Conservation (phyloP, 371 early-diverging fungal species). For the Lichtheimia ramosa region DNA sequence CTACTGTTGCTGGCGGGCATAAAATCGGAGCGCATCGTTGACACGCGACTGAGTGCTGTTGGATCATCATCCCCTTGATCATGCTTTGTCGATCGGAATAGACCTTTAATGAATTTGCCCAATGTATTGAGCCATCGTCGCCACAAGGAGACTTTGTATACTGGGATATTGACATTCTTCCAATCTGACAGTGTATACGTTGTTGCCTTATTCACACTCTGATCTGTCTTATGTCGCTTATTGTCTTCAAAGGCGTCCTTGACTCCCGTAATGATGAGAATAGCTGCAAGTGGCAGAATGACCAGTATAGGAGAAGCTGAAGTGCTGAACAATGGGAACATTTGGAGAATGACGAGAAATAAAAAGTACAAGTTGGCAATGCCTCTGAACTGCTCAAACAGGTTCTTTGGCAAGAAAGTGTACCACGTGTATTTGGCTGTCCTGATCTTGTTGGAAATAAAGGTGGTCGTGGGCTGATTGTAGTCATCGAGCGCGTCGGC, state of each 20-base stretch:
- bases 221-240: conserved; percentile 85
- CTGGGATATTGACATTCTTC: conserved; percentile 59
- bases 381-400: conserved; percentile 91
- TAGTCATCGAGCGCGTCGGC: conserved; percentile 40
- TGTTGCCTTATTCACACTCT: conserved; percentile 68
- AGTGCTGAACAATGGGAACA: conserved; percentile 72
- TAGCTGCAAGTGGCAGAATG: conserved; percentile 81
- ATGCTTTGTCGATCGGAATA: conserved; percentile 4
- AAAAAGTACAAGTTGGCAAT: conserved; percentile 95
- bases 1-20: conserved; percentile 1
- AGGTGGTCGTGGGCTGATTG: conserved; percentile 32
- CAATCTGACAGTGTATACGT: conserved; percentile 52
- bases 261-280: conserved; percentile 82
- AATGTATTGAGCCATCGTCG: conserved; percentile 28
- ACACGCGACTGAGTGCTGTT: conserved; percentile 16
- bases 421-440: conserved; percentile 86
- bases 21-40: conserved; percentile 11
- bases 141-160: conserved; percentile 33
- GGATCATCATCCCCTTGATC: conserved; percentile 12
- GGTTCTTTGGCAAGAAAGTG: conserved; percentile 92
- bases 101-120: conserved; percentile 4
- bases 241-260: conserved; percentile 97
- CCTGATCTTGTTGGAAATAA: conserved; percentile 68
- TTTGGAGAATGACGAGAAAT: conserved; percentile 84
- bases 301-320: conserved; percentile 76